Evolutionary conservation across 768 basidiomycete genomes (phyloP).

Genomic region (Boletus pseudo-olivaceus): DNA sequence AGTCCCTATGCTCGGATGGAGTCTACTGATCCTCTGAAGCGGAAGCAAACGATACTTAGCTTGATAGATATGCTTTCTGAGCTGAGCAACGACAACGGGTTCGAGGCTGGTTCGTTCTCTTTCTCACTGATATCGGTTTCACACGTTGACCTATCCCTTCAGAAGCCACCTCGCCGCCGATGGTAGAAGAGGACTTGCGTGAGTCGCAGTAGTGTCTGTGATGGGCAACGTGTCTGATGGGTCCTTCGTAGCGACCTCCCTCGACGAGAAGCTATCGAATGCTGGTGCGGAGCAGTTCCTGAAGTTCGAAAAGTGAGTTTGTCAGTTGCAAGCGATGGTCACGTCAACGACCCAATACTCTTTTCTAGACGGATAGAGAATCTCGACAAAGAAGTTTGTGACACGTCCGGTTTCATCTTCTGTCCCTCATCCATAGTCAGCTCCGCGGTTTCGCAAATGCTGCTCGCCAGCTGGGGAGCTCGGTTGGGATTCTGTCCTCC

Average conservation of each 20-base stretch:
- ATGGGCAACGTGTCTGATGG: constrained; percentile 4
- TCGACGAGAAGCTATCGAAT: constrained; percentile 48
- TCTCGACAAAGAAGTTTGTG: constrained; percentile 45
- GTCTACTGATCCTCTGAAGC: constrained; percentile 27
- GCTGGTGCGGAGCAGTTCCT: constrained; percentile 49
- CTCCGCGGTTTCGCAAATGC: constrained; percentile 54
- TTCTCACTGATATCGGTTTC: background rate
- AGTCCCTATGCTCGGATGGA: constrained; percentile 31
- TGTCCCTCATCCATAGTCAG: constrained; percentile 25
- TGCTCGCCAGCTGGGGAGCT: constrained; percentile 52
- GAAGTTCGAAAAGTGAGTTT: constrained; percentile 43
- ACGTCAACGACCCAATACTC: constrained; percentile 5
- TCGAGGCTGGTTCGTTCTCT: constrained; percentile 31
- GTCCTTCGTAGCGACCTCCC: constrained; percentile 35
- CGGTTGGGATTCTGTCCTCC: constrained; percentile 54
- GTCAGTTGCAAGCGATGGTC: background rate
- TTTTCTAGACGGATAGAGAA: constrained; percentile 41
- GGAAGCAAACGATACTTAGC: constrained; percentile 46
- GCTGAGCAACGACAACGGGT: constrained; percentile 37
- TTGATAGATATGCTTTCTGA: constrained; percentile 47
- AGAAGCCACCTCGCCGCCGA: constrained; percentile 33
- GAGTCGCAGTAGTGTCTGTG: constrained; percentile 3
- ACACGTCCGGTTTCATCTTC: background rate
- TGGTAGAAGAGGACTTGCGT: constrained; percentile 45
- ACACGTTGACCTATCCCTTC: background rate